Evolutionary conservation across 2,329 filamentous ascomycete genomes (phyloP), one percentile per base, ranked within the genome.

Genomic region (Gremmenia infestans): DNA sequence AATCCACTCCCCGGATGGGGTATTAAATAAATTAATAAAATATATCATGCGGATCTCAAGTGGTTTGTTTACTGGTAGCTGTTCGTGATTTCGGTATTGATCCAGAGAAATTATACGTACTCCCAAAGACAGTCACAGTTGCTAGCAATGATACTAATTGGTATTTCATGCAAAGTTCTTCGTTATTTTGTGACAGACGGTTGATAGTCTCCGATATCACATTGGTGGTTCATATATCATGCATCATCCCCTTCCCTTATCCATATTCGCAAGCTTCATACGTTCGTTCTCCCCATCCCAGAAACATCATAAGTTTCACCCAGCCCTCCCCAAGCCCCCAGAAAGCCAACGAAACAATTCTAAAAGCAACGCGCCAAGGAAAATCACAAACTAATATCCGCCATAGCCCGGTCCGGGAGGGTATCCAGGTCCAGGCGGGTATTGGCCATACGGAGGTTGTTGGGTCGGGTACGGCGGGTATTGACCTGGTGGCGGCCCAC

Each of bases 361-460:
- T 23, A 25, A 45, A 45, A 14, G 42, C 42, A 45, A 45, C 11
- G 11, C 28, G 6, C 22, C 9, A 32, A 32, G 11, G 9, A 32
- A 28, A 32, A 32, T 32, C 28, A 32, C 28, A 32, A 11, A 12
- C 19, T 57, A 57, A 14, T 54, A 54, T 5, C 55, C 50, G 39
- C 43, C 47, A 48, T 53, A 54, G 11, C 51, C 58, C 28, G 28
- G 28, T 36, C 28, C 28, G 14, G 35, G 15, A 6, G 50, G 54
- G 23, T 56, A 57, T 11, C 48, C 51, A 14, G 23, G 45, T 25
- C 45, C 45, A 3, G 45, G 45, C 22, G 45, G 45, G 23, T 48
- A 48, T 22, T 49, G 52, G 4, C 58, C 56, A 49, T 58, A 60
- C 36, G 58, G 54, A 5, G 57, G 55, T 42, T 60, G 61, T 32